phyloP scores from a whole-genome alignment of 2,329 filamentous ascomycete genomes.

The Colletotrichum sojae region DNA sequence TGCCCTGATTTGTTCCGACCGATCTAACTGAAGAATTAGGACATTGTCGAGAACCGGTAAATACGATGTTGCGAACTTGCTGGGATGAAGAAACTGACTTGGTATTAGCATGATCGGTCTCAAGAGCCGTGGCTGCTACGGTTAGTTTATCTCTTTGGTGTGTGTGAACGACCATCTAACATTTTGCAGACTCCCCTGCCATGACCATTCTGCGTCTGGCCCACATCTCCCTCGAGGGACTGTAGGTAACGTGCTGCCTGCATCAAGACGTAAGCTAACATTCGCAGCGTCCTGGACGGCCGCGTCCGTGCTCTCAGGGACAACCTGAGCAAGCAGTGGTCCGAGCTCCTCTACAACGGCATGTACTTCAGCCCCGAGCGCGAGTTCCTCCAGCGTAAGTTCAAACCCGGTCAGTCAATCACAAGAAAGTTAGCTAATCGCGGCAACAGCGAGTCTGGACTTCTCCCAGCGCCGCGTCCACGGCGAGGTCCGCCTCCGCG shows the following conservation, averaged over 20 bases:
- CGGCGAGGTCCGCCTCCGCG: conserved; percentile 48
- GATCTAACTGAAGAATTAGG: background rate
- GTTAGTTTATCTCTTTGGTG: conserved; percentile 52
- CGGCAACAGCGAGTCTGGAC: conserved; percentile 31
- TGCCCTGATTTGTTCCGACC: background rate
- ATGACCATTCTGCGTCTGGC: conserved; percentile 47
- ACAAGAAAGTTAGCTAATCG: background rate
- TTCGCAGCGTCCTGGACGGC: conserved; percentile 61
- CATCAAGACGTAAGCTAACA: background rate
- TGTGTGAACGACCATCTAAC: conserved; percentile 38
- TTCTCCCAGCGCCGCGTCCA: conserved; percentile 37
- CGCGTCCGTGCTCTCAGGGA: conserved; percentile 68
- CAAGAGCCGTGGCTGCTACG: conserved; percentile 72
- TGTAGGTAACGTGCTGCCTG: conserved; percentile 44
- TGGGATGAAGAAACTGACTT: too few relatives aligned
- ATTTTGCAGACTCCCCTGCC: conserved; percentile 41
- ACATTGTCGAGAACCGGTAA: conserved; percentile 60
- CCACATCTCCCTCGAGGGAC: conserved; percentile 67
- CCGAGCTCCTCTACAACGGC: conserved; percentile 58
- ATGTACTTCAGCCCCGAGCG: conserved; percentile 65
- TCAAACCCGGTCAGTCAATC: accelerated
- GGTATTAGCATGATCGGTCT: background rate
- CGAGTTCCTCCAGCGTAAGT: conserved; percentile 34
- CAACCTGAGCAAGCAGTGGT: conserved; percentile 61
- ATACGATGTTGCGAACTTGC: background rate